A percentile compares a stretch with the other conserved stretches of the same genome.
phyloP scores from a whole-genome alignment of 106 monocot genomes.

The Ottelia alismoides region DNA sequence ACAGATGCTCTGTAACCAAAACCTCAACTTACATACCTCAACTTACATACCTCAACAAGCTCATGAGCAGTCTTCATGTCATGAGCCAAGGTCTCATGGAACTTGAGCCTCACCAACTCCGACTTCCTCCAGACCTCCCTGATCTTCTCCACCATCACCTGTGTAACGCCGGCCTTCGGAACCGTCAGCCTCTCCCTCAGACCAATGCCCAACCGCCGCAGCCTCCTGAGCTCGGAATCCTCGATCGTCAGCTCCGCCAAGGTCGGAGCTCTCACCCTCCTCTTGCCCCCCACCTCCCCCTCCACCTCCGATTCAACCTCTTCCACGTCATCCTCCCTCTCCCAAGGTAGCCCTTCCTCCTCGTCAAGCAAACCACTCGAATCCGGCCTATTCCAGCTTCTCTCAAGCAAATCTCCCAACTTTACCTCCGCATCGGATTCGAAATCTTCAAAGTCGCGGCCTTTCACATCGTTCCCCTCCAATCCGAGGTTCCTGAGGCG shows the following conservation, averaged over 20 bases:
- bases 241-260: constrained; percentile 86
- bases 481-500: constrained; percentile 72
- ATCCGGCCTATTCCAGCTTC: constrained; percentile 77
- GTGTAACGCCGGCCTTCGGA: constrained; percentile 88
- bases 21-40: too few relatives aligned
- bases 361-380: background rate
- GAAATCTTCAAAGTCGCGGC: background rate
- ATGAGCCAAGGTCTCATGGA: constrained; percentile 77
- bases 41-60: constrained; percentile 91
- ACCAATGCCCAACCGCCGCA: constrained; percentile 49
- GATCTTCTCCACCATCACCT: constrained; percentile 63
- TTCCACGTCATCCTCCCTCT: constrained; percentile 24
- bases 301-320: constrained; percentile 6
- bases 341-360: constrained; percentile 52
- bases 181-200: constrained; percentile 77
- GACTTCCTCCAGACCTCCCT: constrained; percentile 77
- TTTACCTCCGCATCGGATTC: constrained; percentile 31
- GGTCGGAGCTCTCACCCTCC: constrained; percentile 70
- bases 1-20: too few relatives aligned
- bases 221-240: constrained; percentile 73
- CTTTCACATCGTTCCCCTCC: constrained; percentile 17
- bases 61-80: constrained; percentile 97
- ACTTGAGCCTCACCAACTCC: constrained; percentile 82
- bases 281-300: constrained; percentile 28
- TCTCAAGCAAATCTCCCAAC: constrained; percentile 60